Conservation (phyloP, 2,329 filamentous ascomycete species). For the Stromatinia cepivora region DNA sequence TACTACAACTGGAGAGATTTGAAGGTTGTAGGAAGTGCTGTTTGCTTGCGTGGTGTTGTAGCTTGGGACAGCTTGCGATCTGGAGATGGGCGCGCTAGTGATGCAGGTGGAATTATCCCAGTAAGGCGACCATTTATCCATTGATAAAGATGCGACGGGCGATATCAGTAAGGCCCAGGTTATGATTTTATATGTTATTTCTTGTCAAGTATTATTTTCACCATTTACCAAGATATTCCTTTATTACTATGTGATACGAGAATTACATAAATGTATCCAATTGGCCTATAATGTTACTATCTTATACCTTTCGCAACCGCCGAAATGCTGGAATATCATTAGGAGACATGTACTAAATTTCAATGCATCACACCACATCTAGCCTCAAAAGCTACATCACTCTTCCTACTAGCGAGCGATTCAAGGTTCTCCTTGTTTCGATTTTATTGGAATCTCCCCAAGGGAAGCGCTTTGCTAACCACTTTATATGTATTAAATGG, state of each 20-base stretch:
- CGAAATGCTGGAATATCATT: not conserved
- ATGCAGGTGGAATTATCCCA: conserved; percentile 18
- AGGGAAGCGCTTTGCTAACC: no score
- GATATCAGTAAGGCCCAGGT: not conserved
- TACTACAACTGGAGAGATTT: conserved; percentile 2
- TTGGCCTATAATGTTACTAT: not conserved
- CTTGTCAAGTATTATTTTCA: not conserved
- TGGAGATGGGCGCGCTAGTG: conserved; percentile 20
- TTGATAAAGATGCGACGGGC: not conserved
- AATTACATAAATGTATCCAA: not conserved
- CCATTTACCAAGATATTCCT: not conserved
- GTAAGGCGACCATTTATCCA: conserved; percentile 9
- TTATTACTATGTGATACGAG: not conserved
- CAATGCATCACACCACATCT: no score
- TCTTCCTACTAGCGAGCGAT: not conserved
- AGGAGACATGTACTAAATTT: not conserved
- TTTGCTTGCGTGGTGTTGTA: conserved; percentile 3
- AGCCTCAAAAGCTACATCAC: not conserved
- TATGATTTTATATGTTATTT: not conserved
- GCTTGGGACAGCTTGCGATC: conserved; percentile 34
- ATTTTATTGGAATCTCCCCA: not conserved
- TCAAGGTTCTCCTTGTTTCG: not conserved
- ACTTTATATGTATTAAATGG: not conserved
- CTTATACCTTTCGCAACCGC: not conserved
- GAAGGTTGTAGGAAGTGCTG: not conserved